Conservation (phyloP, 192 early-diverging fungal species). For the Mortierella alpina region DNA sequence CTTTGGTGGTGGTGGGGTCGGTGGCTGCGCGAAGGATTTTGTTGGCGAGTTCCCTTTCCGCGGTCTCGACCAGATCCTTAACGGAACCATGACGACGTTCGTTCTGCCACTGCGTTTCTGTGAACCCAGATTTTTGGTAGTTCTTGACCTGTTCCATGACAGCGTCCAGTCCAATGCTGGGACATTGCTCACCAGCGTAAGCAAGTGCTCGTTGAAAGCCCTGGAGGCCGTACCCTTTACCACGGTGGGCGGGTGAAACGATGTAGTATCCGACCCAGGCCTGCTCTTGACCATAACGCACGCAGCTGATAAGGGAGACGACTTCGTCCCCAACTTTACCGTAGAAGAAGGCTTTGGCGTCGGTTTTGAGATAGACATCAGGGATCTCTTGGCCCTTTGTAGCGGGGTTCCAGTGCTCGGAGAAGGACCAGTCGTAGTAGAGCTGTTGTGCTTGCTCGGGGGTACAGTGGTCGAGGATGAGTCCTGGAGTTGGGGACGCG, state of each 20-base stretch:
- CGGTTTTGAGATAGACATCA: too few relatives aligned
- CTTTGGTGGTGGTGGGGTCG: background rate
- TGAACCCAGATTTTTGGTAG: slow-evolving; percentile 43
- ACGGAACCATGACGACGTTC: slow-evolving; percentile 32
- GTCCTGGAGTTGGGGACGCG: too few relatives aligned
- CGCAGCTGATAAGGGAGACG: slow-evolving; percentile 18
- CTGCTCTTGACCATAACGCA: slow-evolving; percentile 35
- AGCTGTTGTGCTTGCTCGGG: too few relatives aligned
- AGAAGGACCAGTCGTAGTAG: too few relatives aligned
- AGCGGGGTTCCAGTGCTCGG: too few relatives aligned
- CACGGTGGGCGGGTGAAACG: slow-evolving; percentile 19
- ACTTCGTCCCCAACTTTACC: background rate
- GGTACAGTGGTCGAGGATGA: too few relatives aligned
- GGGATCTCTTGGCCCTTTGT: too few relatives aligned
- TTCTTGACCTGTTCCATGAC: slow-evolving; percentile 37
- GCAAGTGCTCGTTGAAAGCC: slow-evolving; percentile 7
- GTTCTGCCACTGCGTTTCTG: slow-evolving; percentile 9
- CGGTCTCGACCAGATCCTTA: background rate
- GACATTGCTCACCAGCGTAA: background rate
- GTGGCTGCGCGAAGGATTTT: background rate
- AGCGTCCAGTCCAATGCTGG: slow-evolving; percentile 27
- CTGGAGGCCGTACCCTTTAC: slow-evolving; percentile 21
- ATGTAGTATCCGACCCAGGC: slow-evolving; percentile 47
- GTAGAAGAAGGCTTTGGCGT: too few relatives aligned
- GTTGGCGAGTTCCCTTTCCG: slow-evolving; percentile 13